Evolutionary conservation across 768 basidiomycete species (phyloP).

Genomic region (Trametes sanguinea): DNA sequence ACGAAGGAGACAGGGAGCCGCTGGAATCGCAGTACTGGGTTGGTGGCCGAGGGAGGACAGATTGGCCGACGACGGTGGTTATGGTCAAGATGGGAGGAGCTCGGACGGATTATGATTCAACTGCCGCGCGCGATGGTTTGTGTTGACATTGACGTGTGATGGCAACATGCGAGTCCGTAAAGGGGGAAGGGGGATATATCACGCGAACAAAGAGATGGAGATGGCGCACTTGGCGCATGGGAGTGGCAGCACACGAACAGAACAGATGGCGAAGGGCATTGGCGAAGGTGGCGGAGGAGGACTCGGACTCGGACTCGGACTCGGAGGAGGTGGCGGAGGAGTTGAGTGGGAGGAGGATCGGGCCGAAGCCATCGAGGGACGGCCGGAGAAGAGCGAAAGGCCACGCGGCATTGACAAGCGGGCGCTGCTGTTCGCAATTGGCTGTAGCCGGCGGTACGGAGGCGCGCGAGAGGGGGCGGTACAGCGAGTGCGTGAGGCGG

Average conservation of each 20-base stretch:
- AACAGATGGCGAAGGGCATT: neutral
- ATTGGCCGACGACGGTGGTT: too few species aligned
- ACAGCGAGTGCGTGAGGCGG: slow-evolving; percentile 5
- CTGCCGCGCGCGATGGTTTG: neutral
- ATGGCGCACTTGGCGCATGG: too few species aligned
- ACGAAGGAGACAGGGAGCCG: neutral
- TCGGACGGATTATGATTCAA: neutral
- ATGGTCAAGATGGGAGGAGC: neutral
- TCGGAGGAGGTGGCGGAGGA: too few species aligned
- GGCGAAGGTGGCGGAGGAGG: slow-evolving; percentile 5
- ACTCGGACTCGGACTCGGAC: too few species aligned
- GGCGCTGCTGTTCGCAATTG: slow-evolving; percentile 12
- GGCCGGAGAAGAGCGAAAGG: slow-evolving; percentile 7
- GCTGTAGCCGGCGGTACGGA: neutral
- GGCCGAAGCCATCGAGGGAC: slow-evolving; percentile 1
- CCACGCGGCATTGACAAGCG: slow-evolving; percentile 17
- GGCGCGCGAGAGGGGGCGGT: slow-evolving; percentile 6
- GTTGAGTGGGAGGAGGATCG: slow-evolving; percentile 1
- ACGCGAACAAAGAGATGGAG: too few species aligned
- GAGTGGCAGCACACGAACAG: neutral
- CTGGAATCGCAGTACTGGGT: neutral
- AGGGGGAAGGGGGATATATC: too few species aligned
- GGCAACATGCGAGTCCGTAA: neutral
- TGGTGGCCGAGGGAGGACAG: neutral
- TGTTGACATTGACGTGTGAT: slow-evolving; percentile 1